Evolutionary conservation across 257 asterid species (phyloP).

Genomic region (Handroanthus guayacan): DNA sequence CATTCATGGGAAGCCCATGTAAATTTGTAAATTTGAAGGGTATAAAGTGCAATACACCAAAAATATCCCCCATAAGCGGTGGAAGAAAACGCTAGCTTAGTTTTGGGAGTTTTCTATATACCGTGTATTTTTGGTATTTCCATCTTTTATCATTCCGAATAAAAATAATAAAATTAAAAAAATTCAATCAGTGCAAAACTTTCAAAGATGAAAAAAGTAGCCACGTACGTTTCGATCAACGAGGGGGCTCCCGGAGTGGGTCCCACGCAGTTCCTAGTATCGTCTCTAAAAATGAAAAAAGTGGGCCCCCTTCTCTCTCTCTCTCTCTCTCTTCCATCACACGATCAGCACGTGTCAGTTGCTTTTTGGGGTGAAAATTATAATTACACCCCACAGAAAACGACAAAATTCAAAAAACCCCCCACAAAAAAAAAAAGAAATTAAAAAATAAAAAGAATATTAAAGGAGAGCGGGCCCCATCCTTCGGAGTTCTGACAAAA

Average conservation of each 20-base stretch:
- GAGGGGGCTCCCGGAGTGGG: conserved; percentile 20
- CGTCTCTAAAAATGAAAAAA: conserved; percentile 18
- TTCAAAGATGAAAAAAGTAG: neutral
- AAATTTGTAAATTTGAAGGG: neutral
- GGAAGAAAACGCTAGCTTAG: too few species aligned
- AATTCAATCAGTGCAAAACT: conserved; percentile 15
- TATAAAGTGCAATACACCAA: neutral
- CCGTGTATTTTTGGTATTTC: conserved; percentile 3
- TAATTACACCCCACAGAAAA: conserved; percentile 24
- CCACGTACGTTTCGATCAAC: conserved; percentile 43
- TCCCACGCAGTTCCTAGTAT: conserved; percentile 24
- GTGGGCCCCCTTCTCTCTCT: conserved; percentile 2
- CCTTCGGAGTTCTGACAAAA: conserved; percentile 42
- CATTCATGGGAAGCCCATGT: neutral
- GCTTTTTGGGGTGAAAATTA: neutral
- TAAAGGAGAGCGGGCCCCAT: conserved; percentile 35
- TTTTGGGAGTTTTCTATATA: neutral
- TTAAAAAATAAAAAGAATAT: neutral
- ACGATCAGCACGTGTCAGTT: conserved; percentile 37
- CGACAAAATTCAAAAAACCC: conserved; percentile 47
- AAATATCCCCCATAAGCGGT: neutral
- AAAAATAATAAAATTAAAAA: neutral
- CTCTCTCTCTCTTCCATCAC: conserved; percentile 31
- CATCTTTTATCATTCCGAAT: neutral
- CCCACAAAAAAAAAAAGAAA: neutral